Conservation (phyloP, 768 basidiomycete species). For the Suillus paluster region DNA sequence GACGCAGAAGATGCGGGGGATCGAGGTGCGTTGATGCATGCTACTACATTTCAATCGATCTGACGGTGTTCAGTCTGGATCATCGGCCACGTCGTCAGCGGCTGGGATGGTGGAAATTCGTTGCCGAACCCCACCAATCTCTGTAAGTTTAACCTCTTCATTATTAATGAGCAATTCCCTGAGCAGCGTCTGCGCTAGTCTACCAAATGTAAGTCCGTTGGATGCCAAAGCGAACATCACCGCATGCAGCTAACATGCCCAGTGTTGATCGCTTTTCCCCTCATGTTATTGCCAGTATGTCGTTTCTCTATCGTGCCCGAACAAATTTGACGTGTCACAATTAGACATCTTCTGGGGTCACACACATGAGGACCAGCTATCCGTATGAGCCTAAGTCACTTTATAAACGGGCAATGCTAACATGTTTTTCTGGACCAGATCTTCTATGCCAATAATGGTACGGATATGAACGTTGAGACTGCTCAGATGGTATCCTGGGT, state of each 20-base stretch:
- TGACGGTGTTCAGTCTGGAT: conserved; percentile 47
- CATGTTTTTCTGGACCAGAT: conserved; percentile 45
- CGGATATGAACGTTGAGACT: conserved; percentile 55
- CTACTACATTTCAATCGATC: background rate
- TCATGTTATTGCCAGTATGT: conserved; percentile 75
- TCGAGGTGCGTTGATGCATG: conserved; percentile 48
- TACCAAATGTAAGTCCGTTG: conserved; percentile 49
- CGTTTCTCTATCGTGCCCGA: conserved; percentile 10
- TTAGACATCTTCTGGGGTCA: conserved; percentile 80
- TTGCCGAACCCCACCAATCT: conserved; percentile 68
- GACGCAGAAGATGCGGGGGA: conserved; percentile 79
- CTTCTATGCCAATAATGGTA: conserved; percentile 75
- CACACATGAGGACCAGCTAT: conserved; percentile 74
- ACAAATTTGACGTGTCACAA: conserved; percentile 15
- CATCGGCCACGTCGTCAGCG: conserved; percentile 59
- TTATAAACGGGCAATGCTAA: background rate
- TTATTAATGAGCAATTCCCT: background rate
- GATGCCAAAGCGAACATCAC: background rate
- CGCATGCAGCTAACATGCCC: conserved; percentile 8
- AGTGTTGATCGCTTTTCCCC: conserved; percentile 81
- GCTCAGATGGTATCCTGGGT: conserved; percentile 62
- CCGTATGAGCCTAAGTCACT: conserved; percentile 42
- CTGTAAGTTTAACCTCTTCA: conserved; percentile 49
- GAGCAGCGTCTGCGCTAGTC: conserved; percentile 31
- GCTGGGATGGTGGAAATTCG: conserved; percentile 76